phyloP scores from a whole-genome alignment of 352 stramenopile genomes.

The Globisporangium nunn region DNA sequence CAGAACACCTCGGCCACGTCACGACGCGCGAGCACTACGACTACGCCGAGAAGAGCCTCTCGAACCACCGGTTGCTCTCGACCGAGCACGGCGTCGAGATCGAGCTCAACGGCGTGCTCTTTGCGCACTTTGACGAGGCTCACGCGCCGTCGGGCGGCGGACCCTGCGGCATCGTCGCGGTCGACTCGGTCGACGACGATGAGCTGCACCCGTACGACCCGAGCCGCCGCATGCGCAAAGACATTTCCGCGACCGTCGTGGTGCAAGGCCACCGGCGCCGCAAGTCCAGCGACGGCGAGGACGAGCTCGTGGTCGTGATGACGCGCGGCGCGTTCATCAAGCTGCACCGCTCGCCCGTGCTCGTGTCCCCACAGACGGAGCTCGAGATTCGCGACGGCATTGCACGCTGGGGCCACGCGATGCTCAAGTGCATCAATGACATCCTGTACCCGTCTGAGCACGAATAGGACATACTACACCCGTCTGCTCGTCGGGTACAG shows the following conservation, averaged over 20 bases:
- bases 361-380: slow-evolving; percentile 5
- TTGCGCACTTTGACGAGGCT: slow-evolving; percentile 27
- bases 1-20: slow-evolving; percentile 45
- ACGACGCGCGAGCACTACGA: slow-evolving; percentile 53
- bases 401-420: slow-evolving; percentile 15
- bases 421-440: slow-evolving; percentile 15
- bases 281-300: neutral
- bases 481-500: no score
- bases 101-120: slow-evolving; percentile 46
- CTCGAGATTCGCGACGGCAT: slow-evolving; percentile 14
- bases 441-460: slow-evolving; percentile 10
- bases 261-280: slow-evolving; percentile 14
- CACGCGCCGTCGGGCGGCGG: slow-evolving; percentile 12
- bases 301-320: slow-evolving; percentile 15
- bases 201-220: slow-evolving; percentile 43
- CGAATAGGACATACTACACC: neutral
- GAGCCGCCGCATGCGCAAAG: slow-evolving; percentile 31
- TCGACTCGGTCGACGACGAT: slow-evolving; percentile 43
- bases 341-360: slow-evolving; percentile 3
- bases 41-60: slow-evolving; percentile 27
- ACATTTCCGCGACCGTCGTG: slow-evolving; percentile 39
- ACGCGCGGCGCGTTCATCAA: slow-evolving; percentile 14
- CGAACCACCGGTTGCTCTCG: slow-evolving; percentile 48
- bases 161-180: slow-evolving; percentile 28
- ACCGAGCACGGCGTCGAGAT: slow-evolving; percentile 32